phyloP scores from a whole-genome alignment of 2,329 filamentous ascomycete genomes.

The Pseudogymnoascus sp. region DNA sequence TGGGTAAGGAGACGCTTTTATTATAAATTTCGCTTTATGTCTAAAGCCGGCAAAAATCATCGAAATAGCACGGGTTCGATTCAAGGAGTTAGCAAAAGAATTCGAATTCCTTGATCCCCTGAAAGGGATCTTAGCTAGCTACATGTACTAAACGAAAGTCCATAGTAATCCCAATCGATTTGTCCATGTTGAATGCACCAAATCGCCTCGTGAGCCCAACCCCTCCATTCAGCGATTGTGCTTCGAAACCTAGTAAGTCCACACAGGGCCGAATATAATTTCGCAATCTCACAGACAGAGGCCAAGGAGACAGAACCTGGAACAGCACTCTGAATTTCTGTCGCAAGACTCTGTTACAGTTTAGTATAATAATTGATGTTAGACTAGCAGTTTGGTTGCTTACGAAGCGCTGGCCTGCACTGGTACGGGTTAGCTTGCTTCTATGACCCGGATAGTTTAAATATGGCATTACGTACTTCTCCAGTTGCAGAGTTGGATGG shows the following conservation, averaged over 20 bases:
- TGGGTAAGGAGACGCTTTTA: background rate
- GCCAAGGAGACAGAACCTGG: background rate
- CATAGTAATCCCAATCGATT: background rate
- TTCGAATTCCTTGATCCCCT: background rate
- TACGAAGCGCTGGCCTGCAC: background rate
- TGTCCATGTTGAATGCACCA: background rate
- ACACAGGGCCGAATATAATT: background rate
- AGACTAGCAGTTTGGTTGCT: background rate
- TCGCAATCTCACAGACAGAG: background rate
- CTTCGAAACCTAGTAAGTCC: background rate
- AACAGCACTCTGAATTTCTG: background rate
- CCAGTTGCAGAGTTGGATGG: too few species aligned
- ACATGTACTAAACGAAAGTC: background rate
- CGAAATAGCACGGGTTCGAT: background rate
- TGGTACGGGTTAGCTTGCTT: background rate
- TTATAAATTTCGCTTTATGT: background rate
- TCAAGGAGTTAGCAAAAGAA: background rate
- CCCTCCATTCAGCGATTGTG: background rate
- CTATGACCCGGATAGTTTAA: conserved; percentile 36
- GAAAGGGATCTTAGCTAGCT: background rate
- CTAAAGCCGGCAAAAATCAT: background rate
- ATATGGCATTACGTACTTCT: too few species aligned
- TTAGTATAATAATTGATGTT: background rate
- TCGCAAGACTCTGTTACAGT: background rate
- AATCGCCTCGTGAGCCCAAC: background rate